Conservation (phyloP, 1,284 basidiomycete genomes). For the Fistulinella cinereoalba region DNA sequence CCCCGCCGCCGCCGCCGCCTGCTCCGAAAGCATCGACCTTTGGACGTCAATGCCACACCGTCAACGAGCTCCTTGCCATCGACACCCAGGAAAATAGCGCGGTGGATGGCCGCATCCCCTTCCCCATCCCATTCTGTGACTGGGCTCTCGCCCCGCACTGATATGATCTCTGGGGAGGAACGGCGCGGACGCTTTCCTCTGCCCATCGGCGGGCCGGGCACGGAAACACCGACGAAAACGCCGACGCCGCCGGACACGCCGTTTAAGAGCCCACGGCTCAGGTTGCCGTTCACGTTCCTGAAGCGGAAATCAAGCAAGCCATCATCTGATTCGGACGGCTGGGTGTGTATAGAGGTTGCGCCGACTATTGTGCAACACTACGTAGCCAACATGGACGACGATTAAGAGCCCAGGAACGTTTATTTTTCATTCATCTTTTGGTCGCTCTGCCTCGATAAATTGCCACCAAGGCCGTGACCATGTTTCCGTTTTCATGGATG, state of each 20-base stretch:
- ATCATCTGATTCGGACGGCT: constrained; percentile 30
- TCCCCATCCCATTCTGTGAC: constrained; percentile 4
- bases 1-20: constrained; percentile 21
- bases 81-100: constrained; percentile 13
- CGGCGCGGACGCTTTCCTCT: constrained; percentile 11
- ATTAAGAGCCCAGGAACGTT: neutral
- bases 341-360: constrained; percentile 43
- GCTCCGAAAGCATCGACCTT: constrained; percentile 30
- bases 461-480: no score
- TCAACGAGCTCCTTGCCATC: constrained; percentile 5
- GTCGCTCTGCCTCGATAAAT: no score
- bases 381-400: constrained; percentile 11
- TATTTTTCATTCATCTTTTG: neutral
- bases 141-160: constrained; percentile 1
- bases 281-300: constrained; percentile 14
- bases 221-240: neutral
- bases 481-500: neutral
- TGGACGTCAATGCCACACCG: constrained; percentile 3
- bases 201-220: neutral
- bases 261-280: constrained; percentile 16
- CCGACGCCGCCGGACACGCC: constrained; percentile 11
- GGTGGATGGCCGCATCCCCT: neutral
- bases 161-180: neutral
- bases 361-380: constrained; percentile 36
- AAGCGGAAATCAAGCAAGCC: constrained; percentile 26